Evolutionary conservation across 768 basidiomycete genomes (phyloP), one percentile per base, ranked within the genome.

Genomic region (Tubosaeta sp.): DNA sequence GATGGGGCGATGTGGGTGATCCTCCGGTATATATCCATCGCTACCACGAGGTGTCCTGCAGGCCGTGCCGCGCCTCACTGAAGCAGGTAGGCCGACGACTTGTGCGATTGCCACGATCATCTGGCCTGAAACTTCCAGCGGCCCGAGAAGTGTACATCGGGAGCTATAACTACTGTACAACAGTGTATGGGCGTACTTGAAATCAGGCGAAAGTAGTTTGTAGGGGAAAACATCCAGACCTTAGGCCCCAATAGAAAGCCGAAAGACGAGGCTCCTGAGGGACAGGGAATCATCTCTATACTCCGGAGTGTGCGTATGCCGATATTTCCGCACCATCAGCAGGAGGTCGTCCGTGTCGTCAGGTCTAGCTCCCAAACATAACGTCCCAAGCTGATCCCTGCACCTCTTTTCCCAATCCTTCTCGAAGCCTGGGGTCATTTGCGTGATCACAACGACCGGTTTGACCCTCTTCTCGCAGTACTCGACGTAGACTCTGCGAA

Each of bases 401-500:
- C 64, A 65, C 45, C 58, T 63, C 50, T 41, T 38, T 19, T 58
- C 50, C 64, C 62, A 67, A 14, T 43, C 46, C 16, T 12, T 32
- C 22, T 43, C 57, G 6, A 54, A 55, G 1, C 54, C 47, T 3
- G 51, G 33, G 37, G 57, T 49, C 65, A 65, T 67, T 26, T 62
- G 62, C 27, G 62, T 65, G 12, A 65, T 59, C 17, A 65, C 53
- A 37, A 65, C 41, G 42, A 64, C 62, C 10, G 65, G 64, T 45
- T 51, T 64, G 44, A 62, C 62, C 48, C 13, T 66, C 57, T 31
- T 56, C 19, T 51, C 26, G 35, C 65, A 65, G 37, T 64, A 65
- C n/a, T 65, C 50, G 52, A 57, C 57, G 34, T 61, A 65, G 22
- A 65, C 56, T 34, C 56, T 62, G 59, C 59, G 57, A 56, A 65